Evolutionary conservation across 2,329 filamentous ascomycete species (phyloP), one percentile per base, ranked within the genome.

Genomic region (Ophiocordyceps robertsii): DNA sequence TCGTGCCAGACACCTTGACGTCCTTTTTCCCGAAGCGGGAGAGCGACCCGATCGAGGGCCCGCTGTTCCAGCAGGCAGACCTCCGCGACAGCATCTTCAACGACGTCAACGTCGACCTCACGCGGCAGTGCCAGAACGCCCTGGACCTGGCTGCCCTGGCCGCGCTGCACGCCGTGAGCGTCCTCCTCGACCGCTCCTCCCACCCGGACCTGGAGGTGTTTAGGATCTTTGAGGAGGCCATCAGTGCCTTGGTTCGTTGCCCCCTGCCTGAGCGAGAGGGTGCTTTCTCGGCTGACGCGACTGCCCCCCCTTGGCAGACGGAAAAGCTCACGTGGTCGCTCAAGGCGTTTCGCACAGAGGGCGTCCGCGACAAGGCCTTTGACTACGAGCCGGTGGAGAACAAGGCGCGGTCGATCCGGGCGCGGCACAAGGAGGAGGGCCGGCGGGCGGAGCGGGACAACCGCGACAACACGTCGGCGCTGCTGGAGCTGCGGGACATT

Each of bases 201-300:
- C 74, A 81, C 49, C 72, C 71, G 0, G 74, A 81, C 38, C 59
- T 82, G 0, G 75, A 82, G 45, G 66, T 81, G 0, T 77, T 81
- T 44, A 69, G 76, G 2, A 76, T 82, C 1, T 81, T 82, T 38
- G 76, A 80, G 49, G 77, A 82, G 46, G 77, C 76, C 6, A 76
- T 82, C 29, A 77, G 75, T 12, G 72, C 80, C 19, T 51, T 81
- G 47, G 76, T 79, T 6, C 16, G 33, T 36, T 10, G 9, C n/a
- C 11, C 17, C 14, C 8, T n/a, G n/a, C 33, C 9, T 14, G 2
- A 6, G 14, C 33, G 33, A 35, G 8, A 36, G n/a, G 14, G 2
- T 10, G n/a, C 6, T 14, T 14, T 10, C 16, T 16, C 9, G n/a
- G 33, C 33, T 36, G n/a, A 36, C 33, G n/a, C 6, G 9, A 17